phyloP scores from a whole-genome alignment of 2,329 filamentous ascomycete species.

The Exophiala mesophila region DNA sequence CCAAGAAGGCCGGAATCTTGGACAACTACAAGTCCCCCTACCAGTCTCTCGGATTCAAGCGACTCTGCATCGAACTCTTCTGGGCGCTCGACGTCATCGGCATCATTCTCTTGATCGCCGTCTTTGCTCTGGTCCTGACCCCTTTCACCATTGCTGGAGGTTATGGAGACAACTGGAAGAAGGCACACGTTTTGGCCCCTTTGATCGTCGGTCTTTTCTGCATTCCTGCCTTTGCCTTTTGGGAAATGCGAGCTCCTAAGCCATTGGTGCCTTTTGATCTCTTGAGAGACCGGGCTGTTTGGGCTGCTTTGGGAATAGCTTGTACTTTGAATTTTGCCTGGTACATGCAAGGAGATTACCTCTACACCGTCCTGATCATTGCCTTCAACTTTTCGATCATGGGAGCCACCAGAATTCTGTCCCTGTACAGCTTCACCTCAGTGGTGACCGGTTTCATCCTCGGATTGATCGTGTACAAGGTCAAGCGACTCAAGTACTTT shows the following conservation, averaged over 20 bases:
- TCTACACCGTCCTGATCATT: constrained; percentile 59
- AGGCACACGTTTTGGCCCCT: constrained; percentile 48
- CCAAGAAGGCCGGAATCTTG: constrained; percentile 48
- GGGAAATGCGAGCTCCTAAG: constrained; percentile 48
- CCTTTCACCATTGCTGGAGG: constrained; percentile 56
- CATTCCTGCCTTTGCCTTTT: constrained; percentile 48
- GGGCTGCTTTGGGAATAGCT: constrained; percentile 58
- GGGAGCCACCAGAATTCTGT: constrained; percentile 55
- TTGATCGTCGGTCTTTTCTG: constrained; percentile 48
- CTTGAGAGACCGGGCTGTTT: constrained; percentile 60
- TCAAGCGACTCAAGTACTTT: constrained; percentile 59
- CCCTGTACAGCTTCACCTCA: constrained; percentile 55
- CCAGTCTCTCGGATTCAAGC: constrained; percentile 37
- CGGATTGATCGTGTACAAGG: constrained; percentile 53
- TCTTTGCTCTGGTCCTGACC: constrained; percentile 50
- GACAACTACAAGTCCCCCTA: constrained; percentile 42
- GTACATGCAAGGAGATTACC: constrained; percentile 60
- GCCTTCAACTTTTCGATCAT: constrained; percentile 56
- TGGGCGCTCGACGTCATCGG: constrained; percentile 54
- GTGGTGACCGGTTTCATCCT: constrained; percentile 55
- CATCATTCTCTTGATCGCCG: constrained; percentile 48
- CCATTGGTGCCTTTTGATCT: constrained; percentile 58
- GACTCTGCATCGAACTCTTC: constrained; percentile 45
- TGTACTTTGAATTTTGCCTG: constrained; percentile 54
- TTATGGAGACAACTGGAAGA: constrained; percentile 45